Evolutionary conservation across 2,329 filamentous ascomycete genomes (phyloP).

Genomic region (Dryadomyces quercivorus): DNA sequence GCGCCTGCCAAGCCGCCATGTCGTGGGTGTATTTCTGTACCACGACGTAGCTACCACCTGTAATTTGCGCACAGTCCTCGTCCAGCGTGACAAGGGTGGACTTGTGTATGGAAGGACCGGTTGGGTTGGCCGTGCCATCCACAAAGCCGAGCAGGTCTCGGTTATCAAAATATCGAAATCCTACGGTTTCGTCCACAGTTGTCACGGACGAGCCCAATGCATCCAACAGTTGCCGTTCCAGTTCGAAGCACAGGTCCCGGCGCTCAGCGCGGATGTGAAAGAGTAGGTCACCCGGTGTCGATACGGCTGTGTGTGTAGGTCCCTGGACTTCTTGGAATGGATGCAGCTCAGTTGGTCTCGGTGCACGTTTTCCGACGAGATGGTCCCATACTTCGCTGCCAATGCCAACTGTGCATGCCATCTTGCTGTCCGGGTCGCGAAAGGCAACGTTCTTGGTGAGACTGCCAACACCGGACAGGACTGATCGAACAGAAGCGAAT

Average conservation of each 20-base stretch:
- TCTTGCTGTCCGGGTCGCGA: constrained; percentile 30
- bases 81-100: constrained; percentile 28
- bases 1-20: constrained; percentile 30
- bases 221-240: constrained; percentile 41
- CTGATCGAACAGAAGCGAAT: constrained; percentile 22
- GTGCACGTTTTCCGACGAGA: constrained; percentile 22
- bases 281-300: constrained; percentile 43
- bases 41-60: constrained; percentile 44
- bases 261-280: constrained; percentile 47
- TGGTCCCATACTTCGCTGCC: constrained; percentile 38
- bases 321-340: constrained; percentile 36
- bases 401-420: constrained; percentile 42
- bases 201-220: constrained; percentile 31
- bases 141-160: constrained; percentile 48
- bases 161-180: constrained; percentile 48
- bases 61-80: constrained; percentile 16
- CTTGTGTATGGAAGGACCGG: constrained; percentile 28
- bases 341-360: constrained; percentile 37
- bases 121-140: constrained; percentile 47
- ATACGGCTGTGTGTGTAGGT: constrained; percentile 34
- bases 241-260: constrained; percentile 44
- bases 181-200: constrained; percentile 39
- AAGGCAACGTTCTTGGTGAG: constrained; percentile 41
- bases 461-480: constrained; percentile 27
- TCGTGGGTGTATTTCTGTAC: constrained; percentile 48